Evolutionary conservation across 2,329 filamentous ascomycete genomes (phyloP).

Genomic region (Colletotrichum chlorophyti): DNA sequence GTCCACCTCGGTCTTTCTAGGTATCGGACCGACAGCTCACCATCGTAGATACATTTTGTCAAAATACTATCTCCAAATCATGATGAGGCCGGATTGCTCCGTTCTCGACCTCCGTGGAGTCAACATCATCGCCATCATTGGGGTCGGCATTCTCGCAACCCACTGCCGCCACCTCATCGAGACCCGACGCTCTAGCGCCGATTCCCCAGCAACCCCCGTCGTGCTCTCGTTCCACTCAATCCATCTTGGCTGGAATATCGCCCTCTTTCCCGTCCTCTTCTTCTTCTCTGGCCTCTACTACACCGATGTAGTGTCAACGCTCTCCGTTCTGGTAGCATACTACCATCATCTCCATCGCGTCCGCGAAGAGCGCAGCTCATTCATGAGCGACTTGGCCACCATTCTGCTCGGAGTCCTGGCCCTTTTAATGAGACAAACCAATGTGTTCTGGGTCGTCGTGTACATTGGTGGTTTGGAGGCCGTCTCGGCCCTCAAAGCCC

Average conservation of each 20-base stretch:
- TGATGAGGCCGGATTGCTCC: slow-evolving; percentile 39
- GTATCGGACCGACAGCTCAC: too few relatives aligned
- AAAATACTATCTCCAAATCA: slow-evolving; percentile 36
- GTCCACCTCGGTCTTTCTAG: not conserved
- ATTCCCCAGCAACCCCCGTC: slow-evolving; percentile 17
- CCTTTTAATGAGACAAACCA: slow-evolving; percentile 88
- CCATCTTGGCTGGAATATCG: slow-evolving; percentile 78
- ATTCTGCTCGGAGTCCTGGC: slow-evolving; percentile 68
- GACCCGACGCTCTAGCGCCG: slow-evolving; percentile 36
- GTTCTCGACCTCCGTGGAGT: slow-evolving; percentile 53
- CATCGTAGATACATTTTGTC: slow-evolving; percentile 59
- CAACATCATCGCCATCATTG: slow-evolving; percentile 52
- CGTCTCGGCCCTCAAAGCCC: slow-evolving; percentile 56
- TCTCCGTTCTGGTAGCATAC: slow-evolving; percentile 76
- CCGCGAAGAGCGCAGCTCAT: slow-evolving; percentile 37
- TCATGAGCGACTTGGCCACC: slow-evolving; percentile 49
- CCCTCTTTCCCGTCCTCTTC: slow-evolving; percentile 87
- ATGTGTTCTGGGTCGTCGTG: slow-evolving; percentile 92
- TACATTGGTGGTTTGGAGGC: slow-evolving; percentile 72
- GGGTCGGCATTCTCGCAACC: slow-evolving; percentile 53
- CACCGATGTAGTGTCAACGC: slow-evolving; percentile 85
- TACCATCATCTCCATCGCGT: slow-evolving; percentile 58
- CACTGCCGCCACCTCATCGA: slow-evolving; percentile 61
- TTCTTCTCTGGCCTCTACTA: slow-evolving; percentile 98
- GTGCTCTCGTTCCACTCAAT: slow-evolving; percentile 49